Evolutionary conservation across 2,329 filamentous ascomycete genomes (phyloP).

Genomic region (Aspergillus candidus): DNA sequence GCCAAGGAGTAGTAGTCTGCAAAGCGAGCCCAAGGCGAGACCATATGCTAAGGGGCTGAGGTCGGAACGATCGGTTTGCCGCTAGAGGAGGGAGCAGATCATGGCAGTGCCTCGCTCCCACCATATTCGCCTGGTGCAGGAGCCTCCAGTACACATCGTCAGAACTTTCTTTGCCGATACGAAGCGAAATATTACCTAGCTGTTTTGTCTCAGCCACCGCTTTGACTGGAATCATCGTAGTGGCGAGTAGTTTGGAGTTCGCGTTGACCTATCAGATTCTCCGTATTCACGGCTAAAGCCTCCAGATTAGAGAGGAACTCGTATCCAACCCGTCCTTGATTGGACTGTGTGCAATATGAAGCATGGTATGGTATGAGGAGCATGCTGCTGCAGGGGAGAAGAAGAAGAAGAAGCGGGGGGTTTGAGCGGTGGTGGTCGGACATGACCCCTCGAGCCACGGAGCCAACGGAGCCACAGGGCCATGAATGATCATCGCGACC

Average conservation of each 20-base stretch:
- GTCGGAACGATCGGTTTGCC: constrained; percentile 1
- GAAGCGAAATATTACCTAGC: too few relatives aligned
- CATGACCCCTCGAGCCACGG: too few relatives aligned
- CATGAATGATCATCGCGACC: too few relatives aligned
- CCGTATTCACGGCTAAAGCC: background rate
- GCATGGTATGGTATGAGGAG: background rate
- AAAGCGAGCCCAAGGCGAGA: too few relatives aligned
- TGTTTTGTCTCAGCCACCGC: too few relatives aligned
- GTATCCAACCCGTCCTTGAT: constrained; percentile 4
- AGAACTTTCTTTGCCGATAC: background rate
- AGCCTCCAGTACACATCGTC: background rate
- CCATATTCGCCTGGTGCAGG: background rate
- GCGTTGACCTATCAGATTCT: constrained; percentile 2
- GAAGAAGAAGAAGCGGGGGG: too few relatives aligned
- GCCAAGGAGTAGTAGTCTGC: too few relatives aligned
- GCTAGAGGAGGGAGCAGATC: background rate
- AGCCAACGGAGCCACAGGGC: too few relatives aligned
- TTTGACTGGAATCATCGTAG: too few relatives aligned
- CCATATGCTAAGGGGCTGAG: too few relatives aligned
- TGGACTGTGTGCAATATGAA: background rate
- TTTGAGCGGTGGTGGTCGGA: too few relatives aligned
- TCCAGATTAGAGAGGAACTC: constrained; percentile 3
- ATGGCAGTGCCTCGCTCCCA: background rate
- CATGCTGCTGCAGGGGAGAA: constrained; percentile 6
- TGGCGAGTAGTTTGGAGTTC: background rate